Conservation (phyloP, 805 yeast species). For the Lipomyces lipofer region DNA sequence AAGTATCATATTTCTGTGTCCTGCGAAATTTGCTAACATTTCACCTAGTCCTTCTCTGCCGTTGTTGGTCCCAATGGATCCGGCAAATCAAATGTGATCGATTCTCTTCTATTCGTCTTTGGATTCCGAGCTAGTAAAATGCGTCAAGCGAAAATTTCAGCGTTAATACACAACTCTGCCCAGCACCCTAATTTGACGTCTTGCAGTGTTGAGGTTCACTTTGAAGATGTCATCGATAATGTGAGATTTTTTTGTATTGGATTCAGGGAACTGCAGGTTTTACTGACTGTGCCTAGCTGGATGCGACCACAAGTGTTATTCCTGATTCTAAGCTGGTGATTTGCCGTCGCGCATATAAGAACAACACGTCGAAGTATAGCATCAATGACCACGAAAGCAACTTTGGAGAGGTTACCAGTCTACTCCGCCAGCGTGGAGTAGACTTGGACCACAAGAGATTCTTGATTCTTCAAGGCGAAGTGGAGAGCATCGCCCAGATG, state of each 20-base stretch:
- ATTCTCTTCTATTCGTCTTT: constrained; percentile 91
- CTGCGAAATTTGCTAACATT: background rate
- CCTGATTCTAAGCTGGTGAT: constrained; percentile 65
- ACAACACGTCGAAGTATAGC: constrained; percentile 75
- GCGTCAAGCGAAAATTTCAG: constrained; percentile 94
- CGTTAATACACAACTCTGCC: constrained; percentile 88
- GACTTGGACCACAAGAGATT: constrained; percentile 95
- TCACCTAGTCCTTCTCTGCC: constrained; percentile 77
- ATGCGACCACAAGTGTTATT: constrained; percentile 48
- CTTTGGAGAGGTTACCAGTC: constrained; percentile 74
- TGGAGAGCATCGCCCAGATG: constrained; percentile 98
- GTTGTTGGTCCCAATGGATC: constrained; percentile 99
- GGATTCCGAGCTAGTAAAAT: constrained; percentile 95
- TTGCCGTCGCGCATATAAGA: constrained; percentile 74
- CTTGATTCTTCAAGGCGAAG: constrained; percentile 95
- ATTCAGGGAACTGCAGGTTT: no score
- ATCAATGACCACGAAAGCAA: constrained; percentile 69
- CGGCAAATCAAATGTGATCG: constrained; percentile 97
- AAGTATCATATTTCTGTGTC: background rate
- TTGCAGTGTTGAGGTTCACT: constrained; percentile 91
- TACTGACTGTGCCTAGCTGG: no score
- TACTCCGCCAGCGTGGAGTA: constrained; percentile 78
- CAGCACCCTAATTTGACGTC: constrained; percentile 61
- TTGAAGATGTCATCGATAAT: constrained; percentile 68
- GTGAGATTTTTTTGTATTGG: constrained; percentile 17